A percentile compares a stretch with the other conserved stretches of the same genome.
Conservation (phyloP, 805 yeast species). For the Wickerhamiella azymoides region DNA sequence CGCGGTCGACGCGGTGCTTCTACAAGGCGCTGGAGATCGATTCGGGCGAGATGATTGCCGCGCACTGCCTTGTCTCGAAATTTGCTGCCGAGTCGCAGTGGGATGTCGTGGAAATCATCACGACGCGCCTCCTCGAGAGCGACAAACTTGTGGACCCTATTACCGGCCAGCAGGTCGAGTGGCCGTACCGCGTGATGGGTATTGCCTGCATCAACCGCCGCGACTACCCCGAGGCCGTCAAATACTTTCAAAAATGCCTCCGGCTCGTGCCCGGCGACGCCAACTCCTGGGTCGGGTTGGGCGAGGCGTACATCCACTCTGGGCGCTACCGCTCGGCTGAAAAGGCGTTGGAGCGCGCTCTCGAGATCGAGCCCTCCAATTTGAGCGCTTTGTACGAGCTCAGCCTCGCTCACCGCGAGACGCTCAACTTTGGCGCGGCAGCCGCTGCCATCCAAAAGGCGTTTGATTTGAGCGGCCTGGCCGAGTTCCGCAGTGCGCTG, state of each 20-base stretch:
- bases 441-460: conserved; percentile 16
- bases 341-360: conserved; percentile 62
- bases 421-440: conserved; percentile 56
- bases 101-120: conserved; percentile 68
- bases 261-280: conserved; percentile 52
- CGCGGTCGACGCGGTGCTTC: conserved; percentile 72
- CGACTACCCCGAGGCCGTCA: conserved; percentile 67
- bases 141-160: conserved; percentile 28
- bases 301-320: conserved; percentile 80
- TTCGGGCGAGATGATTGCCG: conserved; percentile 60
- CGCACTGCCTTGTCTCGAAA: conserved; percentile 54
- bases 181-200: conserved; percentile 89
- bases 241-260: conserved; percentile 76
- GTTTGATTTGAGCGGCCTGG: conserved; percentile 20
- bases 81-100: conserved; percentile 60
- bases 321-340: conserved; percentile 80
- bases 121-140: conserved; percentile 49
- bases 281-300: conserved; percentile 88
- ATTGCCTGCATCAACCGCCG: conserved; percentile 57
- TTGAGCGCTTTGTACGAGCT: conserved; percentile 56
- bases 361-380: conserved; percentile 37
- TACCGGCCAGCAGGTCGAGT: conserved; percentile 23
- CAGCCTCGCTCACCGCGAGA: conserved; percentile 48
- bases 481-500: conserved; percentile 44
- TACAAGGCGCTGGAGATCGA: conserved; percentile 83